Evolutionary conservation across 495 filamentous ascomycete genomes (phyloP).

Genomic region (Bryoglossum gracile): DNA sequence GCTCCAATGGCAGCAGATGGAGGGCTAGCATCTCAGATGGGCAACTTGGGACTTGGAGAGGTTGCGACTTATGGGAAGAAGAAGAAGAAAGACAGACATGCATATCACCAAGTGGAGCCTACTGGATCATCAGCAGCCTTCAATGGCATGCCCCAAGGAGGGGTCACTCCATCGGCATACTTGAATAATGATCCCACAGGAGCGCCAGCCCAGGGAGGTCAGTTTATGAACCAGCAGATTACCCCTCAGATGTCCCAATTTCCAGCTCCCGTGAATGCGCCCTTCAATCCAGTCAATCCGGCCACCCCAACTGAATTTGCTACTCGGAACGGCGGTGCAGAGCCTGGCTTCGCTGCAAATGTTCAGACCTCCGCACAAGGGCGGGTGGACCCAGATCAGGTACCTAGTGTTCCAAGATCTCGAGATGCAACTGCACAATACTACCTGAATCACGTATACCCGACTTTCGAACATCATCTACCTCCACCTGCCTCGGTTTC

Average conservation of each 20-base stretch:
- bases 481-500: slow-evolving; percentile 86
- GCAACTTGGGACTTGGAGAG: slow-evolving; percentile 60
- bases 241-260: slow-evolving; percentile 54
- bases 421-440: slow-evolving; percentile 75
- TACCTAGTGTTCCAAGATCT: slow-evolving; percentile 82
- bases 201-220: slow-evolving; percentile 29
- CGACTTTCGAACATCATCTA: slow-evolving; percentile 86
- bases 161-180: slow-evolving; percentile 56
- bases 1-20: slow-evolving; percentile 34
- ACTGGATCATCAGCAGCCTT: slow-evolving; percentile 55
- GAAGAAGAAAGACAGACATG: slow-evolving; percentile 92
- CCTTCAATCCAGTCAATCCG: slow-evolving; percentile 48
- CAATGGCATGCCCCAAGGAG: slow-evolving; percentile 52
- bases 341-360: slow-evolving; percentile 27
- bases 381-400: slow-evolving; percentile 83
- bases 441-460: slow-evolving; percentile 81
- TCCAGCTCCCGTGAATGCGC: slow-evolving; percentile 50
- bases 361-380: slow-evolving; percentile 54
- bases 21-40: slow-evolving; percentile 80
- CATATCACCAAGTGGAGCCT: slow-evolving; percentile 80
- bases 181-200: slow-evolving; percentile 57
- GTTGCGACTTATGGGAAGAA: slow-evolving; percentile 44
- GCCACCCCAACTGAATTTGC: slow-evolving; percentile 51
- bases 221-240: slow-evolving; percentile 40
- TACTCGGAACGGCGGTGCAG: slow-evolving; percentile 37